These are phyloP conservation scores for Cyathus striatus DNA, from an alignment of 768 basidiomycete species.

Conservation along the genomic window DNA sequence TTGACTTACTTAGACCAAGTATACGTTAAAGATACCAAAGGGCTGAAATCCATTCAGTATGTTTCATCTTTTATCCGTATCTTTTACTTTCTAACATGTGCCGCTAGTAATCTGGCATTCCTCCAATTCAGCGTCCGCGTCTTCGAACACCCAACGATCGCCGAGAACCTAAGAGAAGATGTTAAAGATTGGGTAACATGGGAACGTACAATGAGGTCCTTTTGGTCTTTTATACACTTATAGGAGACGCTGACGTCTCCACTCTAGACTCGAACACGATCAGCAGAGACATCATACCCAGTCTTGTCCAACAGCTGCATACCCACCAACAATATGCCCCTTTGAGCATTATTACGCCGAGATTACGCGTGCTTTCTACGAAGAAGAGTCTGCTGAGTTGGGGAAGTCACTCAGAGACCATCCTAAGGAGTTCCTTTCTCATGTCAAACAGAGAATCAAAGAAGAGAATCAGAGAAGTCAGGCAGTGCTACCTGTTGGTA, in stretches of 20 bases:
- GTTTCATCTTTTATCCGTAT: constrained; percentile 5
- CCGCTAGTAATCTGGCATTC: constrained; percentile 52
- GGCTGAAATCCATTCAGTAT: constrained; percentile 39
- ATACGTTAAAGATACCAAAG: constrained; percentile 35
- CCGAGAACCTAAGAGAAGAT: constrained; percentile 35
- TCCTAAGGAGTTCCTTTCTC: constrained; percentile 50
- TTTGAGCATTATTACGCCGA: constrained; percentile 57
- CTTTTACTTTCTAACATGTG: constrained; percentile 8
- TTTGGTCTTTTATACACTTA: too few relatives aligned
- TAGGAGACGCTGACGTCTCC: too few relatives aligned
- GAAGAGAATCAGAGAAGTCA: constrained; percentile 56
- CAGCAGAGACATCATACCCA: constrained; percentile 40
- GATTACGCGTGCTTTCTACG: constrained; percentile 48
- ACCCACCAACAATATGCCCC: constrained; percentile 52
- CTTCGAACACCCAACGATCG: constrained; percentile 42
- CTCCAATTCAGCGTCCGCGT: constrained; percentile 44
- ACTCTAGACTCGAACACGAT: constrained; percentile 33
- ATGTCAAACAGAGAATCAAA: constrained; percentile 36
- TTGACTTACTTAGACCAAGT: constrained; percentile 70
- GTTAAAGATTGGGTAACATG: constrained; percentile 46
- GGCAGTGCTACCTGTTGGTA: constrained; percentile 44
- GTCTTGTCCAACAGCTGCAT: constrained; percentile 53
- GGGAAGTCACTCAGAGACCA: constrained; percentile 30
- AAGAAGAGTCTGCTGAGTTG: constrained; percentile 38
- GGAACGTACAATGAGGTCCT: constrained; percentile 45